Conservation (phyloP, 768 basidiomycete genomes). For the Suillus paluster region DNA sequence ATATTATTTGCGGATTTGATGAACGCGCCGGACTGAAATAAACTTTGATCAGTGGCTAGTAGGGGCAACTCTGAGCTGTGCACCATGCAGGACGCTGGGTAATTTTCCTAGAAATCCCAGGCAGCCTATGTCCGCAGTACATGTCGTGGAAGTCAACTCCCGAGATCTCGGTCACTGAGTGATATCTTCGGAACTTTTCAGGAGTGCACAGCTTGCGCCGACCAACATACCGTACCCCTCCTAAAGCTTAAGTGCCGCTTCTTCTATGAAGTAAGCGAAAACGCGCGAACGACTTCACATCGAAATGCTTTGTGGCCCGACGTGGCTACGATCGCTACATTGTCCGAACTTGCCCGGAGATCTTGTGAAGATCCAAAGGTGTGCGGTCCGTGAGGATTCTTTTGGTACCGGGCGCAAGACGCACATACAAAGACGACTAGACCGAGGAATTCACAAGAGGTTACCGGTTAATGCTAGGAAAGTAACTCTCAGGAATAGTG, state of each 20-base stretch:
- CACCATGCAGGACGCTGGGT: background rate
- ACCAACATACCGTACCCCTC: background rate
- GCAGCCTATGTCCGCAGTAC: background rate
- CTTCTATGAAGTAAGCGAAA: conserved; percentile 4
- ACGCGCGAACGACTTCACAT: background rate
- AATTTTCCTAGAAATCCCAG: background rate
- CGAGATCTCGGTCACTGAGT: background rate
- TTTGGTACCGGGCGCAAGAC: no score
- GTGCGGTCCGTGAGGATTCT: no score
- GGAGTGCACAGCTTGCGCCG: background rate
- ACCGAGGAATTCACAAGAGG: no score
- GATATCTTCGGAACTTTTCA: background rate
- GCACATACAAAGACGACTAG: background rate
- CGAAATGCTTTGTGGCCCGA: background rate
- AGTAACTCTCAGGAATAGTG: no score
- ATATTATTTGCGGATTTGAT: background rate
- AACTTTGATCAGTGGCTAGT: background rate
- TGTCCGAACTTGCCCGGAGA: background rate
- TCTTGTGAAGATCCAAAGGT: background rate
- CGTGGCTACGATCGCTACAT: background rate
- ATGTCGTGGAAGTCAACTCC: background rate
- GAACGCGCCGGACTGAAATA: background rate
- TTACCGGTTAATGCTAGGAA: no score
- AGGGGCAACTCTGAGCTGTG: background rate
- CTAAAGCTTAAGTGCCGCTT: conserved; percentile 2